Conservation (phyloP, 2,329 filamentous ascomycete species). For the Dactylellina leptospora region DNA sequence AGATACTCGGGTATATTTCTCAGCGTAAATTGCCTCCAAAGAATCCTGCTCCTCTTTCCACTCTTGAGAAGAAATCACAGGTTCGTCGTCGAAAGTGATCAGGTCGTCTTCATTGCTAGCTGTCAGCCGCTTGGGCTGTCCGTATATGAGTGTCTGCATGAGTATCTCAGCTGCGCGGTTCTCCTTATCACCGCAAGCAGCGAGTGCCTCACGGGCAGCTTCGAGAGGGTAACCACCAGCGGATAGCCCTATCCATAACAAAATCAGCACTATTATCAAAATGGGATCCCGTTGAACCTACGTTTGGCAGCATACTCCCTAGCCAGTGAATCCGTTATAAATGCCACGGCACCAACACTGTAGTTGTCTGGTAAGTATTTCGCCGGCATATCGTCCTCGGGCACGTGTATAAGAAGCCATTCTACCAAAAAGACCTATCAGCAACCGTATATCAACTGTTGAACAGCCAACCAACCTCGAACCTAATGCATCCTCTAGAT, state of each 20-base stretch:
- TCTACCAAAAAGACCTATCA: slow-evolving; percentile 63
- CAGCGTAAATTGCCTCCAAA: slow-evolving; percentile 84
- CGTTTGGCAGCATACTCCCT: slow-evolving; percentile 56
- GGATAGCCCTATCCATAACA: slow-evolving; percentile 18
- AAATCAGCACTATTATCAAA: not conserved
- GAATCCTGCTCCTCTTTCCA: slow-evolving; percentile 90
- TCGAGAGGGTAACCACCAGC: slow-evolving; percentile 82
- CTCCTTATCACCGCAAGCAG: slow-evolving; percentile 76
- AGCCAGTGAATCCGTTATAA: slow-evolving; percentile 61
- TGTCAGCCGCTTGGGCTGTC: slow-evolving; percentile 27
- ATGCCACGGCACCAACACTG: slow-evolving; percentile 83
- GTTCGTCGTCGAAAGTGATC: slow-evolving; percentile 58
- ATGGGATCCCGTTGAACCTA: slow-evolving; percentile 3
- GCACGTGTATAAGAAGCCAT: slow-evolving; percentile 95
- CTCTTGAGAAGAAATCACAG: slow-evolving; percentile 61
- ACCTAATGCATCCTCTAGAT: slow-evolving; percentile 82
- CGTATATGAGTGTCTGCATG: slow-evolving; percentile 71
- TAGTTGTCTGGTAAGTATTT: slow-evolving; percentile 95
- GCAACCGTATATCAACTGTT: slow-evolving; percentile 5
- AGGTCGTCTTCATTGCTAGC: slow-evolving; percentile 61
- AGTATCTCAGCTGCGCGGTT: slow-evolving; percentile 78
- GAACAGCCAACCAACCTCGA: slow-evolving; percentile 44
- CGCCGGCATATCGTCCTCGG: slow-evolving; percentile 91
- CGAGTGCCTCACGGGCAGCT: slow-evolving; percentile 79
- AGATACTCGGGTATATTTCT: slow-evolving; percentile 71